These are phyloP conservation scores for Suhomyces bokatorum DNA, from an alignment of 1,139 yeast species.

Conservation along the genomic window DNA sequence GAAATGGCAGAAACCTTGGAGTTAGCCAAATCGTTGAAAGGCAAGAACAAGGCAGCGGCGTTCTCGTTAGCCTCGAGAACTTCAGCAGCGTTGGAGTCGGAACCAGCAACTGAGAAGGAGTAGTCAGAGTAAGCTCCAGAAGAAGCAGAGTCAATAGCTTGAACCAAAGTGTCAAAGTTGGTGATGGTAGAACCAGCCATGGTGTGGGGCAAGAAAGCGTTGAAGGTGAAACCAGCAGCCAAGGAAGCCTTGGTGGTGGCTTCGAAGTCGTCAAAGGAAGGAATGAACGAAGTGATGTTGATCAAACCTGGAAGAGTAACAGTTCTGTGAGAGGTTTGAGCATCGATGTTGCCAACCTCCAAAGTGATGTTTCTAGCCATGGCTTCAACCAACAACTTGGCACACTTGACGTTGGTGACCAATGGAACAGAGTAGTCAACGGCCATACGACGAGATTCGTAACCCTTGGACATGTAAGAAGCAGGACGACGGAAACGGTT, in stretches of 20 bases:
- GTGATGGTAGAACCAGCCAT: constrained; percentile 61
- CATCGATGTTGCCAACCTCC: constrained; percentile 76
- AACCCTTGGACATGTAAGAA: constrained; percentile 95
- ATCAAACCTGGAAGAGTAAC: constrained; percentile 84
- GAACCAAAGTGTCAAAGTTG: constrained; percentile 63
- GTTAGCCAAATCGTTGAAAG: constrained; percentile 71
- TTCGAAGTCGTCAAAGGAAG: constrained; percentile 65
- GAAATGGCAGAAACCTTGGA: constrained; percentile 76
- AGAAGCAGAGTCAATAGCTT: constrained; percentile 60
- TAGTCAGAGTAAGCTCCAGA: constrained; percentile 76
- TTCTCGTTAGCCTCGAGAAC: constrained; percentile 62
- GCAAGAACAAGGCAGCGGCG: constrained; percentile 80
- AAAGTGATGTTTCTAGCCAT: constrained; percentile 68
- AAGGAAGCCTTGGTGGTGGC: constrained; percentile 69
- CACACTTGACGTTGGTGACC: constrained; percentile 97
- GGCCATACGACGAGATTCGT: constrained; percentile 99
- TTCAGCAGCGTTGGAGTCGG: constrained; percentile 63
- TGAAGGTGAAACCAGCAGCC: constrained; percentile 87
- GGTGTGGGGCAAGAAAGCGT: constrained; percentile 76
- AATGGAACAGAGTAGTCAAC: constrained; percentile 97
- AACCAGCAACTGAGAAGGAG: constrained; percentile 81
- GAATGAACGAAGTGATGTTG: constrained; percentile 77
- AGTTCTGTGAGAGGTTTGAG: constrained; percentile 88
- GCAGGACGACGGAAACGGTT: constrained; percentile 99
- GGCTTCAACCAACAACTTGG: constrained; percentile 93